phyloP scores from a whole-genome alignment of 2,329 filamentous ascomycete genomes.

The Epichloe typhina region DNA sequence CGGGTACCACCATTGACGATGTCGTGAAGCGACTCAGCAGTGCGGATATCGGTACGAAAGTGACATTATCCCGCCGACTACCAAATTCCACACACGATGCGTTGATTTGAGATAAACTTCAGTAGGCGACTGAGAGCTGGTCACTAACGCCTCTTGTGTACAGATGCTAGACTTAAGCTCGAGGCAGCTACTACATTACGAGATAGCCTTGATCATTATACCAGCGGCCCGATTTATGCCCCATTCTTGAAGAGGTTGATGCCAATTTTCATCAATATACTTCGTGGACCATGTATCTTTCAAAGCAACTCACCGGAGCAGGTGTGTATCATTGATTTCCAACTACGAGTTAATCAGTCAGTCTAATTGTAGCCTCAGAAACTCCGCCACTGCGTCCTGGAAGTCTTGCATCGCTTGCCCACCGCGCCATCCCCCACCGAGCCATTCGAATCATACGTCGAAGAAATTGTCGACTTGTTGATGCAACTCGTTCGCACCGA shows the following conservation, averaged over 20 bases:
- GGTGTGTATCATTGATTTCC: constrained; percentile 31
- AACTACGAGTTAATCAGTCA: not conserved
- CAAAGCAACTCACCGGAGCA: constrained; percentile 84
- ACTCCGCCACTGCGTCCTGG: constrained; percentile 83
- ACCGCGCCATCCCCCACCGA: constrained; percentile 57
- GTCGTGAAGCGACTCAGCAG: constrained; percentile 46
- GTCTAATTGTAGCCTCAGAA: constrained; percentile 38
- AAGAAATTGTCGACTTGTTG: constrained; percentile 78
- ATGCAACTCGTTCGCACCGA: constrained; percentile 81
- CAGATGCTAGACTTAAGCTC: constrained; percentile 71
- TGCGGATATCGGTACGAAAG: constrained; percentile 37
- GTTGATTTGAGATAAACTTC: not conserved
- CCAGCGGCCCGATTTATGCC: constrained; percentile 60
- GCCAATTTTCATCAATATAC: constrained; percentile 75
- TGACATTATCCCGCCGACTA: not conserved
- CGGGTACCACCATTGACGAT: constrained; percentile 47
- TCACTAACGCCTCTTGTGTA: constrained; percentile 4
- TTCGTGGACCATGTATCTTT: constrained; percentile 80
- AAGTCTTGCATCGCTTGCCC: constrained; percentile 80
- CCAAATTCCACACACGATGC: not conserved
- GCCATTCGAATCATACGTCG: constrained; percentile 75
- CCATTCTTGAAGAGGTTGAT: constrained; percentile 78
- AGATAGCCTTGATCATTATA: constrained; percentile 85
- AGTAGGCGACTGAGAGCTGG: not conserved
- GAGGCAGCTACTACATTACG: constrained; percentile 76